Conservation (phyloP, 257 asterid species). For the Handroanthus guayacan region DNA sequence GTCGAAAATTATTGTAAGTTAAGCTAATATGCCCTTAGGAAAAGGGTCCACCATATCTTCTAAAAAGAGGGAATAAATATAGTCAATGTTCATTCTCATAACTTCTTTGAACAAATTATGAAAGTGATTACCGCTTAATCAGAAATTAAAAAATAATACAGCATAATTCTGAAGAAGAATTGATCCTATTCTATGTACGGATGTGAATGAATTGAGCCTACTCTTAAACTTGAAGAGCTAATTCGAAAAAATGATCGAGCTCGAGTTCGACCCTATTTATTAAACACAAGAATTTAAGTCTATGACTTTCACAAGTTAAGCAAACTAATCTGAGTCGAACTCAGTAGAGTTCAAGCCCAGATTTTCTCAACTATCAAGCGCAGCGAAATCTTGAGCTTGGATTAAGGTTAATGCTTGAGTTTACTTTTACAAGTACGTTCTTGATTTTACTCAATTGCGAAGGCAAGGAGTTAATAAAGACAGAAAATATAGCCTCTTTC, state of each 20-base stretch:
- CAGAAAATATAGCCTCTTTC: background rate
- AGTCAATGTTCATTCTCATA: conserved; percentile 43
- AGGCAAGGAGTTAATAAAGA: background rate
- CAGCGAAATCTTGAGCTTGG: no score
- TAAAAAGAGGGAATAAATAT: conserved; percentile 25
- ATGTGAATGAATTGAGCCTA: no score
- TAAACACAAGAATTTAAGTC: no score
- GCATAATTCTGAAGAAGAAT: background rate
- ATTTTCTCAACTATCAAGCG: no score
- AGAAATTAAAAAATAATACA: background rate
- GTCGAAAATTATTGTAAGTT: conserved; percentile 47
- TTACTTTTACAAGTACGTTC: background rate
- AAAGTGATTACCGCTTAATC: conserved; percentile 11
- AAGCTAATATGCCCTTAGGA: conserved; percentile 13
- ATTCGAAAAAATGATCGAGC: no score
- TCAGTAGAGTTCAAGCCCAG: no score
- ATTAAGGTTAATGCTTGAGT: background rate
- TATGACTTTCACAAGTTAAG: no score
- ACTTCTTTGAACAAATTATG: conserved; percentile 22
- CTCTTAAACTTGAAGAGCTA: no score
- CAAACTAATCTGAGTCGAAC: no score
- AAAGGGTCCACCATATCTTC: conserved; percentile 33
- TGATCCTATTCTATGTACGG: background rate
- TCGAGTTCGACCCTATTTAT: no score
- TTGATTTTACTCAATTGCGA: background rate